A percentile compares a stretch with the other conserved stretches of the same genome.
Conservation (phyloP, 75 land plant species). For the Selaginella tamariscina region DNA sequence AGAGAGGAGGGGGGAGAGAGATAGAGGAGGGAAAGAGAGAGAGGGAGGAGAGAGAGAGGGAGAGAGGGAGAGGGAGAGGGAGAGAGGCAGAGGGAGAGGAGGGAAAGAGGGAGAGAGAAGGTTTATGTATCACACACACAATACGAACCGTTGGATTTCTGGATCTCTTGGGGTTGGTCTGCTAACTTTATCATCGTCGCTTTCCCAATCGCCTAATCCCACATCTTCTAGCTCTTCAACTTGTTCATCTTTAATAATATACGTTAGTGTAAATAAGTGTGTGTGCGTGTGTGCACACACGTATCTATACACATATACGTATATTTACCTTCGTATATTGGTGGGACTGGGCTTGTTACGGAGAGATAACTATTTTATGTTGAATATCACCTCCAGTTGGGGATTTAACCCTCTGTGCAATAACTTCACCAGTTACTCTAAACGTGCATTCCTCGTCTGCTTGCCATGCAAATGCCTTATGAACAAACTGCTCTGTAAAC, state of each 20-base stretch:
- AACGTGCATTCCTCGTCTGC: constrained; percentile 5
- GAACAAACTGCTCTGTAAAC: constrained; percentile 1
- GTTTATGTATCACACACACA: too few relatives aligned
- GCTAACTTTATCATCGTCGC: not conserved
- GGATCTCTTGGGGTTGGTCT: not conserved
- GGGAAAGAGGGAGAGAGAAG: not conserved
- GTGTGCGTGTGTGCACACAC: too few relatives aligned
- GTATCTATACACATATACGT: too few relatives aligned
- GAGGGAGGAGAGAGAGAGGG: not conserved
- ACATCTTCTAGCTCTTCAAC: constrained; percentile 20
- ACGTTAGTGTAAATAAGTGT: too few relatives aligned
- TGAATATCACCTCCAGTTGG: not conserved
- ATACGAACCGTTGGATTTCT: too few relatives aligned
- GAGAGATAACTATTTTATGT: constrained; percentile 2
- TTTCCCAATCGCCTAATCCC: constrained; percentile 33
- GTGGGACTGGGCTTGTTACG: constrained; percentile 5
- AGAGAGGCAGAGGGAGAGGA: not conserved
- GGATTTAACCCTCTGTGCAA: constrained; percentile 13
- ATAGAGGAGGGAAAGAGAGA: not conserved
- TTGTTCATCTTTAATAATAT: not conserved
- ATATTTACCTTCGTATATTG: too few relatives aligned
- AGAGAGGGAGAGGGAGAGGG: not conserved
- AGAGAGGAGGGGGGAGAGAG: not conserved
- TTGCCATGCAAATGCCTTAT: constrained; percentile 12
- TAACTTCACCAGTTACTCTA: constrained; percentile 10